Percentiles rank a stretch among this genome's conserved stretches.
Evolutionary conservation across 345 rosid species (phyloP).

Genomic region (Citrus mangshanensis): DNA sequence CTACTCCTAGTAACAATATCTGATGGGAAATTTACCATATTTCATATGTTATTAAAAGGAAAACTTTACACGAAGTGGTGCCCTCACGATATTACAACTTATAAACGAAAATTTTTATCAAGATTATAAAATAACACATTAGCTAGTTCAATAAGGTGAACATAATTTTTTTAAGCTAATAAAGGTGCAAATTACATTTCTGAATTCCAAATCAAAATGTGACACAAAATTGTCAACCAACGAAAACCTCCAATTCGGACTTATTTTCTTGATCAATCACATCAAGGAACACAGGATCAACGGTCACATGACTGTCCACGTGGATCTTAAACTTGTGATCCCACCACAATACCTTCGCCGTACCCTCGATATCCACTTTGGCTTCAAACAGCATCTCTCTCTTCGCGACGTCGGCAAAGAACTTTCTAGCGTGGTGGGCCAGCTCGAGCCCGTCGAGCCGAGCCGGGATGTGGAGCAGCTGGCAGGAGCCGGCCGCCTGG

Average conservation of each 20-base stretch:
- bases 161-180: not conserved
- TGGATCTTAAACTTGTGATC: slow-evolving; percentile 72
- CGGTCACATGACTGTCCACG: slow-evolving; percentile 77
- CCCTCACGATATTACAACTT: too few relatives aligned
- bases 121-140: too few relatives aligned
- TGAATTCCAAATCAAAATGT: not conserved
- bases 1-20: too few relatives aligned
- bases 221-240: slow-evolving; percentile 12
- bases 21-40: too few relatives aligned
- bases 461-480: slow-evolving; percentile 58
- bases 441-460: slow-evolving; percentile 75
- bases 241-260: slow-evolving; percentile 51
- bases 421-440: slow-evolving; percentile 69
- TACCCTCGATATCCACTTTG: slow-evolving; percentile 59
- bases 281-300: slow-evolving; percentile 82
- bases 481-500: slow-evolving; percentile 67
- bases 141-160: not conserved
- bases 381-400: slow-evolving; percentile 85
- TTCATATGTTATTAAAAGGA: too few relatives aligned
- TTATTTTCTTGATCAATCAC: slow-evolving; percentile 72
- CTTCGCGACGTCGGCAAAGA: slow-evolving; percentile 63
- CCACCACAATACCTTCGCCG: slow-evolving; percentile 84
- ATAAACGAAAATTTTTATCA: too few relatives aligned
- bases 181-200: not conserved
- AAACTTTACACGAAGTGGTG: too few relatives aligned